Evolutionary conservation across 768 basidiomycete species (phyloP).

Genomic region (Pleurotus tuoliensis): DNA sequence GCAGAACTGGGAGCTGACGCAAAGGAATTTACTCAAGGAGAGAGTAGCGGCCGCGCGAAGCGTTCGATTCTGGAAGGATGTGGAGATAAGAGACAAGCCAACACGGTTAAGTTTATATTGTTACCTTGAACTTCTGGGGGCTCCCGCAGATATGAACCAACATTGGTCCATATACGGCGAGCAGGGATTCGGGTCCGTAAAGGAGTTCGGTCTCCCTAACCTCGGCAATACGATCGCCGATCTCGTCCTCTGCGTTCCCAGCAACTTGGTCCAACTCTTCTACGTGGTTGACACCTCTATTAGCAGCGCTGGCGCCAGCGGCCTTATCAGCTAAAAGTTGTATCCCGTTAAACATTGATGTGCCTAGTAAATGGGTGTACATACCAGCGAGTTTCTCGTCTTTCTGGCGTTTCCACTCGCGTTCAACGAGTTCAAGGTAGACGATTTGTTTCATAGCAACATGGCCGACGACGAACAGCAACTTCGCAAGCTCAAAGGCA

Average conservation of each 20-base stretch:
- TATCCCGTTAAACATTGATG: neutral
- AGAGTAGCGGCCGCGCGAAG: conserved; percentile 85
- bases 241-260: conserved; percentile 97
- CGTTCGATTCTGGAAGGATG: conserved; percentile 62
- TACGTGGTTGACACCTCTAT: conserved; percentile 48
- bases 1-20: conserved; percentile 91
- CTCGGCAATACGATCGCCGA: conserved; percentile 84
- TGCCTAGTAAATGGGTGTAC: conserved; percentile 16
- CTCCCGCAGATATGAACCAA: conserved; percentile 87
- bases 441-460: conserved; percentile 98
- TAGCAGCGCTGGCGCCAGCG: conserved; percentile 27
- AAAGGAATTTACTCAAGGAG: conserved; percentile 93
- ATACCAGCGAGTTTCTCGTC: conserved; percentile 80
- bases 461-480: conserved; percentile 95
- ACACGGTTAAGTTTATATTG: conserved; percentile 11
- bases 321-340: conserved; percentile 54
- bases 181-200: conserved; percentile 75
- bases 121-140: conserved; percentile 87
- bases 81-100: conserved; percentile 4
- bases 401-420: conserved; percentile 96
- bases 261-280: conserved; percentile 97
- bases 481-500: conserved; percentile 84
- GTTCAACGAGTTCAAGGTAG: conserved; percentile 90
- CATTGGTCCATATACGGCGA: conserved; percentile 86
- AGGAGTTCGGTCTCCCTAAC: conserved; percentile 86